phyloP scores from a whole-genome alignment of 2,329 filamentous ascomycete species.

The Aspergillus sp. region DNA sequence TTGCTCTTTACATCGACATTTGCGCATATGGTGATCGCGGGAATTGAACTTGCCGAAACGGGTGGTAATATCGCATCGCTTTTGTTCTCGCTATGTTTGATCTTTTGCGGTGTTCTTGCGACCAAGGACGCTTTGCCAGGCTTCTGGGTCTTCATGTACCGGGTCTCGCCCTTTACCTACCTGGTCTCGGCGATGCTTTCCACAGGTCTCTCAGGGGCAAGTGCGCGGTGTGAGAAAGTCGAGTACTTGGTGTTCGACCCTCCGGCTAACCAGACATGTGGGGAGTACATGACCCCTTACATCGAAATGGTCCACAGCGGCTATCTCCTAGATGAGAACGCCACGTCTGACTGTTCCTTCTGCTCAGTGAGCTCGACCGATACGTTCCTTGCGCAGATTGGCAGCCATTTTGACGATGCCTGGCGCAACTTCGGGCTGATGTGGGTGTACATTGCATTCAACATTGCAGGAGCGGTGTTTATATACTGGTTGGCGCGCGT shows the following conservation, averaged over 20 bases:
- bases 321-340: slow-evolving; percentile 48
- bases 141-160: slow-evolving; percentile 82
- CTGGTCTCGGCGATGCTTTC: slow-evolving; percentile 20
- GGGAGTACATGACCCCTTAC: slow-evolving; percentile 54
- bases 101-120: slow-evolving; percentile 2
- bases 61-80: neutral
- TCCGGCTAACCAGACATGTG: slow-evolving; percentile 57
- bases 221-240: neutral
- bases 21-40: slow-evolving; percentile 3
- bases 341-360: slow-evolving; percentile 52
- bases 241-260: slow-evolving; percentile 1
- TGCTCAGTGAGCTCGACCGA: slow-evolving; percentile 29
- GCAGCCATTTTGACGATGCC: slow-evolving; percentile 53
- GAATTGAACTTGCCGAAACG: neutral
- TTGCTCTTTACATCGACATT: slow-evolving; percentile 2
- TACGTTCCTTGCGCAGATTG: slow-evolving; percentile 40
- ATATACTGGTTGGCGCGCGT: slow-evolving; percentile 48
- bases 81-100: neutral
- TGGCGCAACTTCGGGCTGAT: slow-evolving; percentile 64
- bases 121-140: slow-evolving; percentile 50
- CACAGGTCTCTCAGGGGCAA: neutral
- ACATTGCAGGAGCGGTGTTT: slow-evolving; percentile 50
- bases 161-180: slow-evolving; percentile 60
- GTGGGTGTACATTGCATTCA: slow-evolving; percentile 41
- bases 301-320: slow-evolving; percentile 47